Evolutionary conservation across 306 rosid genomes (phyloP).

Genomic region (Hippophae rhamnoides): DNA sequence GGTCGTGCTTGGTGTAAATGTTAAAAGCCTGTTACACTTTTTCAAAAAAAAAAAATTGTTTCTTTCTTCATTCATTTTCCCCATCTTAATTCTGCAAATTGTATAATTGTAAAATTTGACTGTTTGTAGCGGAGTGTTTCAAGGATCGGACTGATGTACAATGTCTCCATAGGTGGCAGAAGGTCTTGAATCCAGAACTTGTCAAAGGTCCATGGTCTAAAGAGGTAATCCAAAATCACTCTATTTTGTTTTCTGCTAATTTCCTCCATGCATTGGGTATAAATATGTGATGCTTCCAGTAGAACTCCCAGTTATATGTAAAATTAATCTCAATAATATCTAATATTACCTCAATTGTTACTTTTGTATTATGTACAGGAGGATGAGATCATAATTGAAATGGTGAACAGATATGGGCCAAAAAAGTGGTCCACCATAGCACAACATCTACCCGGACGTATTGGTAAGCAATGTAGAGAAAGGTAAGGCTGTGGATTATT

Average conservation of each 20-base stretch:
- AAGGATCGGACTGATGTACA: slow-evolving; percentile 97
- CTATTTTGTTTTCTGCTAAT: slow-evolving; percentile 5
- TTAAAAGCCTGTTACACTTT: no score
- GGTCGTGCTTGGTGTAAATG: no score
- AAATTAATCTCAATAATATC: no score
- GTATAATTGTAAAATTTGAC: slow-evolving; percentile 21
- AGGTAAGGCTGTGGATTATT: slow-evolving; percentile 47
- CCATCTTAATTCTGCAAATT: not conserved
- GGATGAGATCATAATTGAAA: slow-evolving; percentile 67
- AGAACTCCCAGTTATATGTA: not conserved
- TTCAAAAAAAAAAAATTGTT: no score
- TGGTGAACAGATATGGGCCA: slow-evolving; percentile 76
- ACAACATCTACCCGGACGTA: slow-evolving; percentile 89
- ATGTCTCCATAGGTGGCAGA: slow-evolving; percentile 99
- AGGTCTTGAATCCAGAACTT: slow-evolving; percentile 94
- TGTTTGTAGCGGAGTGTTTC: slow-evolving; percentile 76
- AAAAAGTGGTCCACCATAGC: slow-evolving; percentile 98
- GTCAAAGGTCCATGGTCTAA: slow-evolving; percentile 99
- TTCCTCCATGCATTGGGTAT: slow-evolving; percentile 7
- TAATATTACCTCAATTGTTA: slow-evolving; percentile 11
- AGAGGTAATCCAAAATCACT: slow-evolving; percentile 47
- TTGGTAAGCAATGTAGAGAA: slow-evolving; percentile 99
- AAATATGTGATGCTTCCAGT: not conserved
- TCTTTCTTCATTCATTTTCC: no score
- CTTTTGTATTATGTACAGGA: slow-evolving; percentile 46